Base-by-base conservation (phyloP, 140 eudicot species). In the Anethum foeniculum region DNA sequence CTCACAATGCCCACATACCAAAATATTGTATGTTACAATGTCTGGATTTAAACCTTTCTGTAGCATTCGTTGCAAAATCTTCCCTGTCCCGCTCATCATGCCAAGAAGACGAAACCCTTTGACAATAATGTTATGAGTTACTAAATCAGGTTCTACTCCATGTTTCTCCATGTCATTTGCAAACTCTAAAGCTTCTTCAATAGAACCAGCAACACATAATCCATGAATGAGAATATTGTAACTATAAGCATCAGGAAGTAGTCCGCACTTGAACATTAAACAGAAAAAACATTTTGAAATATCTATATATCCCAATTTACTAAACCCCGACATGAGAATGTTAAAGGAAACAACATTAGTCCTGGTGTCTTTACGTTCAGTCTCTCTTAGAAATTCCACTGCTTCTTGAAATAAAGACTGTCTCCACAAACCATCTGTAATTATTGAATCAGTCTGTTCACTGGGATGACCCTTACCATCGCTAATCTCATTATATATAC, bases 171-270 rank as follows among this genome's bases (percentile, higher is more conserved):
- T 94, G 88, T 89, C 96, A 76, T 71, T 74, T 21, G 92, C 78
- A 43, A 89, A 84, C 76, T 85, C 86, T 68, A 94, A 80, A 38
- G 98, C 98, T 74, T 94, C 98, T 84, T 94, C 92, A 86, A 94
- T 76, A 16, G 90, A 86, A 76, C 98, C 98, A 78, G 90, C 92
- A 39, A 84, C 80, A 81, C 94, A 92, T 58, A 94, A 83, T 52
- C 97, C 98, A 75, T 92, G 88, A 62, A 94, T 92, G 75, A 94
- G 96, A 77, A 89, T 94, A 79, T 94, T 94, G 83, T 92, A 94
- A 86, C 94, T 94, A 58, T 94, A 92, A 13, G 85, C 81, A 89
- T 92, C 96, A 9, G 98, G 97, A 82, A 52, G 82, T 78, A 94
- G 85, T 76, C 98, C 98, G 81, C 77, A 87, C 80, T 94, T 94